These are phyloP conservation scores for Colletotrichum eleusines DNA, from an alignment of 2,329 filamentous ascomycete species.

Conservation along the genomic window DNA sequence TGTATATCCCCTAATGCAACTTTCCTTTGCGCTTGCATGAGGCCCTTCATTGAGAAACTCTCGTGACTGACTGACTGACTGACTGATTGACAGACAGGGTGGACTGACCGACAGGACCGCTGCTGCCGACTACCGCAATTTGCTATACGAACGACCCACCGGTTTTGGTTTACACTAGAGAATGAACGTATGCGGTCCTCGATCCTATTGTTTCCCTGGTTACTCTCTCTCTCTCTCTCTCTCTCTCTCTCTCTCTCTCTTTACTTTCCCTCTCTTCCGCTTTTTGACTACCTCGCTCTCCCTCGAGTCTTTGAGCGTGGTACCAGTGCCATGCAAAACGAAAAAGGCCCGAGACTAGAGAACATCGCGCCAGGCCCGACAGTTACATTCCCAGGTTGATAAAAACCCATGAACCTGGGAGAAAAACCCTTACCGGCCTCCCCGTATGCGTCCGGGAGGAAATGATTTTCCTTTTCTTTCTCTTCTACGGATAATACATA, in stretches of 20 bases:
- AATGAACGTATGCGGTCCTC: no score
- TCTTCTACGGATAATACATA: neutral
- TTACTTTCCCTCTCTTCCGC: neutral
- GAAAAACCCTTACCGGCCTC: neutral
- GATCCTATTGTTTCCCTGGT: no score
- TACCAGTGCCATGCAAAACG: neutral
- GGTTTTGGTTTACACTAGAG: no score
- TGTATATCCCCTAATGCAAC: no score
- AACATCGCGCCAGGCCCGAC: neutral
- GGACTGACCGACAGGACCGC: no score
- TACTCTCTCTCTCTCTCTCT: neutral
- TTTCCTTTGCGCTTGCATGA: neutral
- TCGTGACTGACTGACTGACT: neutral
- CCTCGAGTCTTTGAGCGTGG: neutral
- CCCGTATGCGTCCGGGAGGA: neutral
- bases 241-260: neutral
- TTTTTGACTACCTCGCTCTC: neutral
- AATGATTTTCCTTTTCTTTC: neutral
- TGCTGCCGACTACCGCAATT: no score
- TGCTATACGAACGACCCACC: neutral
- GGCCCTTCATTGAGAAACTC: no score
- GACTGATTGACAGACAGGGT: no score
- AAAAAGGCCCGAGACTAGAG: neutral
- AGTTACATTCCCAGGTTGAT: neutral
- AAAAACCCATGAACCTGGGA: constrained; percentile 1